Evolutionary conservation across 73 alveolate species (phyloP).

Genomic region (Durusdinium trenchii): DNA sequence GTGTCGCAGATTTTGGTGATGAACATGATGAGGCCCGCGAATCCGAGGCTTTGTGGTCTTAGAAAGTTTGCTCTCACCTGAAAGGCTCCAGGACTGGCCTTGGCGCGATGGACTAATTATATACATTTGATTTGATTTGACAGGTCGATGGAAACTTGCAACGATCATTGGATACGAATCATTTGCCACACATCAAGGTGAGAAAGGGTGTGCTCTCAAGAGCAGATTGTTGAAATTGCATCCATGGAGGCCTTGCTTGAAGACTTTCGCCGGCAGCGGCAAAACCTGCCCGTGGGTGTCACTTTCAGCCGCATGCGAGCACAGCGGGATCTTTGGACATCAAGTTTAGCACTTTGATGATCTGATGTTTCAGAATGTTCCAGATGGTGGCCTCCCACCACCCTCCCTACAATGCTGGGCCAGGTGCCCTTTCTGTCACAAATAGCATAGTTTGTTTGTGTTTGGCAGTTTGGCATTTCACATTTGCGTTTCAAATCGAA

Average conservation of each 20-base stretch:
- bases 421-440: neutral
- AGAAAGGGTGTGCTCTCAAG: too few species aligned
- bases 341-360: neutral
- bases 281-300: neutral
- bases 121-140: too few species aligned
- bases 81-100: constrained; percentile 40
- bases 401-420: neutral
- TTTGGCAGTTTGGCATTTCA: neutral
- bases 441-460: neutral
- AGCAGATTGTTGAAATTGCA: too few species aligned
- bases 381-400: too few species aligned
- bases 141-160: too few species aligned
- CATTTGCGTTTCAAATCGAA: too few species aligned
- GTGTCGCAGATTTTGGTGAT: too few species aligned
- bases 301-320: constrained; percentile 94
- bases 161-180: too few species aligned
- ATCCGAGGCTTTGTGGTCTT: constrained; percentile 55
- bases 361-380: neutral
- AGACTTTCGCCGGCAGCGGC: constrained; percentile 36
- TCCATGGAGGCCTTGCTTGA: constrained; percentile 22
- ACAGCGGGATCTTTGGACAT: constrained; percentile 1
- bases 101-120: too few species aligned
- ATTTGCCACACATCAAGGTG: too few species aligned
- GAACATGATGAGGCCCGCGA: too few species aligned
- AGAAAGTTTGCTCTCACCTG: neutral